Evolutionary conservation across 768 basidiomycete genomes (phyloP).

Genomic region (Chlorophyllum brunneum): DNA sequence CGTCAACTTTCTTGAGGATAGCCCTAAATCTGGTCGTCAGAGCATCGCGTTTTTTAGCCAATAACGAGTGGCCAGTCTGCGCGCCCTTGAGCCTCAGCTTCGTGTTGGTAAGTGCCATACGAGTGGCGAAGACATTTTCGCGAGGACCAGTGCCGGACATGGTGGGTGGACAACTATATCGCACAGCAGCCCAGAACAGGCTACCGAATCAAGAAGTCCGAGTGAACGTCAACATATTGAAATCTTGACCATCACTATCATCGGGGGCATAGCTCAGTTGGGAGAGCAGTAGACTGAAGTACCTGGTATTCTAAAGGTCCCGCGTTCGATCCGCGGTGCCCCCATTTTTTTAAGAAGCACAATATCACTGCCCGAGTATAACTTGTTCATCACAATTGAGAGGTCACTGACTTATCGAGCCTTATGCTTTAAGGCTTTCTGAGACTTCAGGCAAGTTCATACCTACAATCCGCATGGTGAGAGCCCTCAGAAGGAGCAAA

Average conservation of each 20-base stretch:
- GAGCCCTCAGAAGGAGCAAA: not conserved
- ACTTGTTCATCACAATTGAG: too few species aligned
- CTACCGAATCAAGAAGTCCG: not conserved
- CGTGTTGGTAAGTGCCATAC: constrained; percentile 95
- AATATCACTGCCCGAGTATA: too few species aligned
- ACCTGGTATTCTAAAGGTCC: constrained; percentile 60
- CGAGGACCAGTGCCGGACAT: constrained; percentile 92
- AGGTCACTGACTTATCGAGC: too few species aligned
- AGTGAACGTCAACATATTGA: not conserved
- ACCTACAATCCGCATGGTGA: too few species aligned
- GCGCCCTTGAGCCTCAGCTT: constrained; percentile 87
- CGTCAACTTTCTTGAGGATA: constrained; percentile 96
- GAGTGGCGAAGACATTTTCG: constrained; percentile 94
- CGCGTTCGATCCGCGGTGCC: constrained; percentile 78
- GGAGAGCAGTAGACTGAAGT: constrained; percentile 75
- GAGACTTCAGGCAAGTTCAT: too few species aligned
- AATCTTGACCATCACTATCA: not conserved
- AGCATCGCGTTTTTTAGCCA: constrained; percentile 98
- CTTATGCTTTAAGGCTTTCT: too few species aligned
- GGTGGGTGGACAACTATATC: constrained; percentile 12
- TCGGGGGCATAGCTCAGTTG: constrained; percentile 69
- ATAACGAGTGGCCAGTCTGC: constrained; percentile 90
- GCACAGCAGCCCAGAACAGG: not conserved
- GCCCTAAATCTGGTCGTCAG: constrained; percentile 91
- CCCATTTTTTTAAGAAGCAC: constrained; percentile 50